These are phyloP conservation scores for Aphanomyces stellatus DNA, from an alignment of 352 stramenopile genomes.

Conservation along the genomic window DNA sequence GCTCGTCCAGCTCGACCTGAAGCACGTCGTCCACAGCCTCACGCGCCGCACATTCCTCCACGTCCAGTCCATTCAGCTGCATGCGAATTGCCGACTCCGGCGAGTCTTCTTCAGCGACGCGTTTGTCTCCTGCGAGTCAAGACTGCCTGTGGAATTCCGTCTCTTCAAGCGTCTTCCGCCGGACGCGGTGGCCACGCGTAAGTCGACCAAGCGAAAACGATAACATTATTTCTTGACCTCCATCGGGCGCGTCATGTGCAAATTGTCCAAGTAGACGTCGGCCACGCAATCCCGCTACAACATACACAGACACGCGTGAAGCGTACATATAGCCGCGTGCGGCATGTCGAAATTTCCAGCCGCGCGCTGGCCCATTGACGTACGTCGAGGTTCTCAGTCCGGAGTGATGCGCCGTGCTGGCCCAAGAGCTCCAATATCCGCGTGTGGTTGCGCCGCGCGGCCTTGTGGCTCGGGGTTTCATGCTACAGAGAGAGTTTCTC, in stretches of 20 bases:
- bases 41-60: no score
- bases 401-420: conserved; percentile 27
- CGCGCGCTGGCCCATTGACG: background rate
- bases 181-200: no score
- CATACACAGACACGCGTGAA: background rate
- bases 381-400: conserved; percentile 56
- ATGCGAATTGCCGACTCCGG: no score
- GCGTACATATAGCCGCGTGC: no score
- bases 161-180: no score
- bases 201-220: no score
- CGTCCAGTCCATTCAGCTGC: no score
- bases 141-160: no score
- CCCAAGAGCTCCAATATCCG: conserved; percentile 36
- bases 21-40: no score
- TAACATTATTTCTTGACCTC: background rate
- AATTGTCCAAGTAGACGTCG: conserved; percentile 8
- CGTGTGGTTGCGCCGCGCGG: conserved; percentile 39
- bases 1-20: no score
- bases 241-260: conserved; percentile 14
- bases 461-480: conserved; percentile 53
- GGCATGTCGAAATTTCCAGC: background rate
- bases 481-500: conserved; percentile 28
- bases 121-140: no score
- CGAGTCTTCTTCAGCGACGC: no score
- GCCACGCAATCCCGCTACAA: conserved; percentile 9